Evolutionary conservation across 768 basidiomycete genomes (phyloP).

Genomic region (Brasilioporus rufonigricans): DNA sequence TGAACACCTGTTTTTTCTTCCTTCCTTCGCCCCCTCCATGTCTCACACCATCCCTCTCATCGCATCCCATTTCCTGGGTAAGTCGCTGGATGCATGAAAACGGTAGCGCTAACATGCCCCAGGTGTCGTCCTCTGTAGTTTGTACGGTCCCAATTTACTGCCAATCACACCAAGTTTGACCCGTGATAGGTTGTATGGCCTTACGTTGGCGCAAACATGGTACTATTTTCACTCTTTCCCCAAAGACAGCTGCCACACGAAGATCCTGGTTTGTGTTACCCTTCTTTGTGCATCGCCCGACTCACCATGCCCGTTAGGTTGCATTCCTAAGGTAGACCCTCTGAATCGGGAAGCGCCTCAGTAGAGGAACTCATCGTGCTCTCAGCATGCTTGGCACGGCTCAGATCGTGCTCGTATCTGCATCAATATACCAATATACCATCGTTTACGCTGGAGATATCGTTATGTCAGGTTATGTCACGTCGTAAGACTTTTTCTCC

Average conservation of each 20-base stretch:
- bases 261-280: conserved; percentile 28
- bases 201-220: conserved; percentile 36
- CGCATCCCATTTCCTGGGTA: conserved; percentile 31
- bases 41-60: conserved; percentile 16
- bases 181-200: conserved; percentile 31
- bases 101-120: conserved; percentile 1
- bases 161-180: background rate
- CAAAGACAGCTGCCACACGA: conserved; percentile 30
- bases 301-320: conserved; percentile 17
- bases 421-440: conserved; percentile 33
- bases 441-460: conserved; percentile 28
- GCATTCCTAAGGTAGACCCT: conserved; percentile 27
- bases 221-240: conserved; percentile 32
- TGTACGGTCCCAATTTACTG: conserved; percentile 19
- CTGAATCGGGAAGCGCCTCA: background rate
- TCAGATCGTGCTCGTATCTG: conserved; percentile 30
- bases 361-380: background rate
- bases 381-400: conserved; percentile 26
- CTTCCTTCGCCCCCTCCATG: conserved; percentile 14
- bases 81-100: background rate
- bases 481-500: conserved; percentile 17
- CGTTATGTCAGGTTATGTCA: conserved; percentile 27
- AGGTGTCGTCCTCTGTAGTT: conserved; percentile 33
- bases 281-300: background rate
- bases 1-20: conserved; percentile 5